These are phyloP conservation scores for Hemisphaericaspora xylofermentans DNA, from an alignment of 1,139 yeast species.

Conservation along the genomic window DNA sequence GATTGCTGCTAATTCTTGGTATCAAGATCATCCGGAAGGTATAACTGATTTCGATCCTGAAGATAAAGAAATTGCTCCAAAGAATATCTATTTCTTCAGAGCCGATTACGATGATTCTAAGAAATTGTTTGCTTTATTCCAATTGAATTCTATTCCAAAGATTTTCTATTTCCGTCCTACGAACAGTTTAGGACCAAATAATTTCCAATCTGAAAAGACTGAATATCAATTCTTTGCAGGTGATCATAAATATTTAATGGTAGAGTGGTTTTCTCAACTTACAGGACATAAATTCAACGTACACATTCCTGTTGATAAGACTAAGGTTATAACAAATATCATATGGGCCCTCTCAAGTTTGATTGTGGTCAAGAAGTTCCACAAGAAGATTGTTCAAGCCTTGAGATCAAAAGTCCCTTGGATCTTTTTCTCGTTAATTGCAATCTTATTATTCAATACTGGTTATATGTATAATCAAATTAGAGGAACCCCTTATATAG, in stretches of 20 bases:
- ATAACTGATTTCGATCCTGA: constrained; percentile 28
- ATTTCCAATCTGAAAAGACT: constrained; percentile 35
- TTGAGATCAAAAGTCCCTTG: constrained; percentile 47
- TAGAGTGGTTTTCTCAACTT: constrained; percentile 33
- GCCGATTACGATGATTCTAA: constrained; percentile 67
- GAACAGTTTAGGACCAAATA: constrained; percentile 26
- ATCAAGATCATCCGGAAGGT: constrained; percentile 42
- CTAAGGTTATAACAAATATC: constrained; percentile 51
- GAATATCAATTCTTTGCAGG: constrained; percentile 55
- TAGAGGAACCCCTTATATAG: constrained; percentile 71
- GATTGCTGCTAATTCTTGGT: constrained; percentile 59
- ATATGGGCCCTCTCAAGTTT: constrained; percentile 32
- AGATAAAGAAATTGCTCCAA: constrained; percentile 18
- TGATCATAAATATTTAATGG: constrained; percentile 46
- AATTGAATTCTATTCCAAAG: constrained; percentile 77
- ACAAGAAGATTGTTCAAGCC: constrained; percentile 32
- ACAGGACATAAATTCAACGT: constrained; percentile 49
- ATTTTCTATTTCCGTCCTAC: constrained; percentile 65
- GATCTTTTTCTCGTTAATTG: constrained; percentile 61
- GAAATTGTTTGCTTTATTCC: constrained; percentile 53
- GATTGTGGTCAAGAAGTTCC: constrained; percentile 23
- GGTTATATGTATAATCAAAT: constrained; percentile 95
- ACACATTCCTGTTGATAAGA: constrained; percentile 55
- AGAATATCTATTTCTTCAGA: constrained; percentile 62
- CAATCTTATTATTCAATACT: constrained; percentile 69